A percentile compares a stretch with the other conserved stretches of the same genome.
These are phyloP conservation scores for Starmerella floricola DNA, from an alignment of 805 yeast genomes.

Conservation along the genomic window DNA sequence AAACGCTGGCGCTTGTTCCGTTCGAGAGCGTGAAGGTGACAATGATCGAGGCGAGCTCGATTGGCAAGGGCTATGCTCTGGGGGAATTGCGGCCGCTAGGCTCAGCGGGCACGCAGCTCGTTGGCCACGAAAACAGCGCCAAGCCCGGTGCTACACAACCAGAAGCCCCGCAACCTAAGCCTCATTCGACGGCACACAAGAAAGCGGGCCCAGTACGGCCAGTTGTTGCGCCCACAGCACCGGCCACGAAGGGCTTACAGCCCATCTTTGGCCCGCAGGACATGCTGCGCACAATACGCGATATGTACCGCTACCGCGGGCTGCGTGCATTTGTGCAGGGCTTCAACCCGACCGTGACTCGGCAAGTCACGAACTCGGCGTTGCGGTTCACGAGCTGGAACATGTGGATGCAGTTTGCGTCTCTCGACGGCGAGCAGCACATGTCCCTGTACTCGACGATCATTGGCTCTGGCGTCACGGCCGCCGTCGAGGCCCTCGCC, in stretches of 20 bases:
- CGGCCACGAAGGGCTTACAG: neutral
- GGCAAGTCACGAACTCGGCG: constrained; percentile 69
- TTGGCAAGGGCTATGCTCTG: constrained; percentile 23
- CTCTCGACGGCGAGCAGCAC: constrained; percentile 21
- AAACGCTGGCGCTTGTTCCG: constrained; percentile 67
- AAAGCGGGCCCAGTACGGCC: neutral
- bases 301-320: constrained; percentile 65
- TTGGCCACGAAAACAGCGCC: neutral
- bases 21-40: constrained; percentile 72
- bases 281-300: constrained; percentile 28
- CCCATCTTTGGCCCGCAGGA: constrained; percentile 8
- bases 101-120: constrained; percentile 15
- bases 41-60: constrained; percentile 45
- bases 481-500: constrained; percentile 49
- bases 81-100: constrained; percentile 29
- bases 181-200: neutral
- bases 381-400: constrained; percentile 79
- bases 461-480: constrained; percentile 40
- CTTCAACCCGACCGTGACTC: constrained; percentile 60
- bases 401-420: constrained; percentile 50
- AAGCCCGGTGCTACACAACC: too few relatives aligned
- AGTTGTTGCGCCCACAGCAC: neutral
- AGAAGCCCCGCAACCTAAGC: too few relatives aligned
- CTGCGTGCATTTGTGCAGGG: constrained; percentile 72
- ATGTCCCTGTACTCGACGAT: constrained; percentile 24